Conservation (phyloP, 2,329 filamentous ascomycete species). For the Hypoxylon sp. region DNA sequence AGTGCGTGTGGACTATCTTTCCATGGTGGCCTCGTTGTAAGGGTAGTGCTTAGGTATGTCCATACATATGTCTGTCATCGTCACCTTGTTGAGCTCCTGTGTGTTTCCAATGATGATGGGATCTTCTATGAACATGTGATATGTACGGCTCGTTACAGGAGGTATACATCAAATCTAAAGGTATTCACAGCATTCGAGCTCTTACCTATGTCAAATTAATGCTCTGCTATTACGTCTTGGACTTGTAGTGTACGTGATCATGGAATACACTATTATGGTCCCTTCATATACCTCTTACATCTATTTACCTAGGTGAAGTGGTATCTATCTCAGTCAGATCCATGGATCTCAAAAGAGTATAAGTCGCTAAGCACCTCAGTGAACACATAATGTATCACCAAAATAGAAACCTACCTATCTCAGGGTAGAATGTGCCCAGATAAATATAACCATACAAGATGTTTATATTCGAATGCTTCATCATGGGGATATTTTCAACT, state of each 20-base stretch:
- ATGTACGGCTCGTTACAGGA: not conserved
- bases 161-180: not conserved
- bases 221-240: not conserved
- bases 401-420: too few species aligned
- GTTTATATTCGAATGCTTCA: too few species aligned
- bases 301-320: too few species aligned
- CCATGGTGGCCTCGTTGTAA: not conserved
- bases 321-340: too few species aligned
- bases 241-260: not conserved
- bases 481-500: too few species aligned
- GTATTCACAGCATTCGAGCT: not conserved
- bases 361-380: not conserved
- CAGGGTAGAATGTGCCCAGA: too few species aligned
- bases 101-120: not conserved
- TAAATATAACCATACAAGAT: too few species aligned
- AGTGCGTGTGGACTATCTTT: not conserved
- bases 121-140: not conserved
- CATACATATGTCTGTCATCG: not conserved
- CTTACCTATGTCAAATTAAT: not conserved
- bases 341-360: not conserved
- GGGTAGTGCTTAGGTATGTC: not conserved
- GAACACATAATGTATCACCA: not conserved
- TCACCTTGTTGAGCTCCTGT: not conserved
- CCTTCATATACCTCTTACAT: not conserved
- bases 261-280: not conserved